Conservation (phyloP, 345 rosid genomes). For the Bruguiera parviflora region DNA sequence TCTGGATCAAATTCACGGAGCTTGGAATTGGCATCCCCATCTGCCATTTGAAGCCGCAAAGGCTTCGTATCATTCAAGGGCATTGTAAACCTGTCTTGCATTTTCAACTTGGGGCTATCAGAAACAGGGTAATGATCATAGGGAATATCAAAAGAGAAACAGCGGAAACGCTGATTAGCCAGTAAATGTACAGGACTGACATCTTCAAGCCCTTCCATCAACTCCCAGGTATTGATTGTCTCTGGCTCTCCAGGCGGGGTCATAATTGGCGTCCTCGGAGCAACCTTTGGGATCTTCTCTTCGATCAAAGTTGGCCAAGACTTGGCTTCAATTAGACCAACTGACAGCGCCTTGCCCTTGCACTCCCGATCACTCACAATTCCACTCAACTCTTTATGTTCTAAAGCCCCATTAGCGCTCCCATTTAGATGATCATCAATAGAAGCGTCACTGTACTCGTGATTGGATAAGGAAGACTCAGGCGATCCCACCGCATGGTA, state of each 20-base stretch:
- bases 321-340: constrained; percentile 68
- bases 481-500: constrained; percentile 67
- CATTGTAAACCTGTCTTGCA: constrained; percentile 24
- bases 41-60: constrained; percentile 30
- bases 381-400: constrained; percentile 6
- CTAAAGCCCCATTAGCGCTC: constrained; percentile 4
- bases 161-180: constrained; percentile 36
- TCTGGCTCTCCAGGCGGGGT: constrained; percentile 98
- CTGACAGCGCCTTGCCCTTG: constrained; percentile 23
- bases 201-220: constrained; percentile 94
- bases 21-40: neutral
- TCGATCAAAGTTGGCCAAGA: constrained; percentile 85
- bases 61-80: constrained; percentile 27
- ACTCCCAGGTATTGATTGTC: constrained; percentile 85
- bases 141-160: constrained; percentile 64
- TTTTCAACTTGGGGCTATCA: constrained; percentile 35
- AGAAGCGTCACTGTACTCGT: constrained; percentile 19
- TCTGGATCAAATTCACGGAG: constrained; percentile 55
- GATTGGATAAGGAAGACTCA: constrained; percentile 26
- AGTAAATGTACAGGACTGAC: constrained; percentile 41
- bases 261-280: constrained; percentile 58
- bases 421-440: neutral
- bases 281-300: constrained; percentile 60
- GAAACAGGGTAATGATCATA: constrained; percentile 23
- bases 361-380: neutral